Evolutionary conservation across 805 yeast species (phyloP).

Genomic region (Jamesozyma piceae): DNA sequence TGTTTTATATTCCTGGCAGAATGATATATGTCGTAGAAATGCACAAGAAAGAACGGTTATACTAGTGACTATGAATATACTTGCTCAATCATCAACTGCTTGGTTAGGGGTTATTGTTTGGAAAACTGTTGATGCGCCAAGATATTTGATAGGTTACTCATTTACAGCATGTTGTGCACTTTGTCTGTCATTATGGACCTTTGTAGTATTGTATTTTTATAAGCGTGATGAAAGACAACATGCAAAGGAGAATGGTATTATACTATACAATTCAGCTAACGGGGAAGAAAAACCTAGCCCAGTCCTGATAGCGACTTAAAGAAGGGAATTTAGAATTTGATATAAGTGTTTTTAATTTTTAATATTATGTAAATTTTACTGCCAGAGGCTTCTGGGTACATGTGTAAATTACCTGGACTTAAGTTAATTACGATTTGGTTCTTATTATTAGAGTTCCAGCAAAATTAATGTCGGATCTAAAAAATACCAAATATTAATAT

Average conservation of each 20-base stretch:
- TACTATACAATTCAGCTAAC: conserved; percentile 20
- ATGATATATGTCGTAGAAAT: conserved; percentile 47
- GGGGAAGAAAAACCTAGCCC: conserved; percentile 8
- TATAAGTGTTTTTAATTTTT: no score
- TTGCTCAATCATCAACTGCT: conserved; percentile 47
- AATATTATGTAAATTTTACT: no score
- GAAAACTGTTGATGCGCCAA: conserved; percentile 45
- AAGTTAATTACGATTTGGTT: conserved; percentile 35
- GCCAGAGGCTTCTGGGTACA: no score
- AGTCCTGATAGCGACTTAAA: conserved; percentile 41
- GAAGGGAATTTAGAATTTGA: no score
- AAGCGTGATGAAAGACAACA: conserved; percentile 33
- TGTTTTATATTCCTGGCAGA: conserved; percentile 48
- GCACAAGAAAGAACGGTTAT: conserved; percentile 44
- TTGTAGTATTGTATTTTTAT: conserved; percentile 28
- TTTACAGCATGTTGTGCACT: conserved; percentile 33
- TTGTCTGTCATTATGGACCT: conserved; percentile 19
- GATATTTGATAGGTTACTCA: conserved; percentile 45
- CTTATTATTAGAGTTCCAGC: no score
- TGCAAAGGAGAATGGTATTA: conserved; percentile 33
- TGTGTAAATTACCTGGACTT: no score
- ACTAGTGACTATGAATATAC: conserved; percentile 41
- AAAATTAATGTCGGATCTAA: no score
- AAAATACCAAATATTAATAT: no score
- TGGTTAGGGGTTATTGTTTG: conserved; percentile 41